A percentile compares a stretch with the other conserved stretches of the same genome.
Evolutionary conservation across 78 protist species (phyloP).

Genomic region (Chrysochromulina parva): DNA sequence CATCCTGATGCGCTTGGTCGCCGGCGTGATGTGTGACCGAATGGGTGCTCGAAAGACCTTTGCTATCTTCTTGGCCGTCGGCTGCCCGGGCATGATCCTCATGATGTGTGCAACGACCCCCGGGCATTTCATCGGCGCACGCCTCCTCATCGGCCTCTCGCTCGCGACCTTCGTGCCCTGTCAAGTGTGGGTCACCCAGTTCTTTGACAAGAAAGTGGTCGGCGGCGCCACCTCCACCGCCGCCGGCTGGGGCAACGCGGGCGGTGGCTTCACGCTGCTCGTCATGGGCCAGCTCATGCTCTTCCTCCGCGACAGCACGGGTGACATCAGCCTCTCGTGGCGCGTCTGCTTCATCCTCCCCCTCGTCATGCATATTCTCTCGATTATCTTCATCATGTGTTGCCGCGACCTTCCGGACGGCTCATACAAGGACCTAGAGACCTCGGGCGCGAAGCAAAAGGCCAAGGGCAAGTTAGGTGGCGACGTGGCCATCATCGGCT

Average conservation of each 20-base stretch:
- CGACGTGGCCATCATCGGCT: not conserved
- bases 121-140: not conserved
- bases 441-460: not conserved
- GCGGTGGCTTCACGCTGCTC: constrained; percentile 18
- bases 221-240: constrained; percentile 8
- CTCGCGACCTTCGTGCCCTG: constrained; percentile 18
- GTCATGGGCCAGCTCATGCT: not conserved
- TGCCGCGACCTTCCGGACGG: constrained; percentile 3
- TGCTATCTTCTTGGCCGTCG: not conserved
- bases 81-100: not conserved
- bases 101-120: too few species aligned
- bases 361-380: not conserved
- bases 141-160: not conserved
- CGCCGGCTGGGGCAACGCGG: constrained; percentile 36
- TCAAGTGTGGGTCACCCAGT: constrained; percentile 7
- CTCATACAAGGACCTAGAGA: not conserved
- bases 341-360: constrained; percentile 16
- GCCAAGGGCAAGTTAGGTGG: not conserved
- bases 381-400: not conserved
- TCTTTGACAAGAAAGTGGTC: not conserved
- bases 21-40: not conserved
- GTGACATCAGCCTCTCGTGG: not conserved
- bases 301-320: not conserved
- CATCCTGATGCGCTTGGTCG: not conserved
- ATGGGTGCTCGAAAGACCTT: not conserved